These are phyloP conservation scores for Choanephora cucurbitarum DNA, from an alignment of 371 early-diverging fungal species.

Conservation along the genomic window DNA sequence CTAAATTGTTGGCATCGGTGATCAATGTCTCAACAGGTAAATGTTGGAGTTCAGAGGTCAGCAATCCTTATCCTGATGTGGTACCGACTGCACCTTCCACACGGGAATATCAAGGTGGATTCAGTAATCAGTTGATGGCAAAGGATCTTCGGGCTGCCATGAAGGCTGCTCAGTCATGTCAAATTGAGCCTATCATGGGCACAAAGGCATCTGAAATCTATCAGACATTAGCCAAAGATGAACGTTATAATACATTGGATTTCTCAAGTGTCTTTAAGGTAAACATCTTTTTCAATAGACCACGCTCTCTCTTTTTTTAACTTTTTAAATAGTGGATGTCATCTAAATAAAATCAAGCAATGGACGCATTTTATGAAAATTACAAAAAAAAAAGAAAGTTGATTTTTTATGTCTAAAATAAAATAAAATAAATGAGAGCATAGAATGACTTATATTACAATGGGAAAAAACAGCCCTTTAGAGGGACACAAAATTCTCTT, in stretches of 20 bases:
- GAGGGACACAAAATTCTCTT: constrained; percentile 13
- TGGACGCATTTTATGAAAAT: neutral
- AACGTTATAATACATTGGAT: constrained; percentile 66
- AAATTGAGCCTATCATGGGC: constrained; percentile 73
- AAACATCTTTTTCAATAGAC: neutral
- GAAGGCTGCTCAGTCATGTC: constrained; percentile 83
- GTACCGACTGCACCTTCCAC: constrained; percentile 82
- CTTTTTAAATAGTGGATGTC: constrained; percentile 19
- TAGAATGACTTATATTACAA: constrained; percentile 8
- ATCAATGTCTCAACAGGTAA: constrained; percentile 90
- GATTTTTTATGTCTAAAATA: no score
- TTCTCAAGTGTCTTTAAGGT: constrained; percentile 79
- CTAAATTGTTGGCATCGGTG: constrained; percentile 79
- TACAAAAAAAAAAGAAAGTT: neutral
- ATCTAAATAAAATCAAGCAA: no score
- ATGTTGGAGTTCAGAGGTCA: constrained; percentile 90
- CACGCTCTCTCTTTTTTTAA: neutral
- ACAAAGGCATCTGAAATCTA: constrained; percentile 83
- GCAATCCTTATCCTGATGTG: constrained; percentile 92
- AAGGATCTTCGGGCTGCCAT: constrained; percentile 94
- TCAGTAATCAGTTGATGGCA: constrained; percentile 86
- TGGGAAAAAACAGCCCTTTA: neutral
- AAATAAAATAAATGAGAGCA: no score
- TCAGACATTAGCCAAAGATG: constrained; percentile 57
- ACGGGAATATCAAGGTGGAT: constrained; percentile 89